phyloP scores from a whole-genome alignment of 2,329 filamentous ascomycete species.

The Aspergillus sp. region DNA sequence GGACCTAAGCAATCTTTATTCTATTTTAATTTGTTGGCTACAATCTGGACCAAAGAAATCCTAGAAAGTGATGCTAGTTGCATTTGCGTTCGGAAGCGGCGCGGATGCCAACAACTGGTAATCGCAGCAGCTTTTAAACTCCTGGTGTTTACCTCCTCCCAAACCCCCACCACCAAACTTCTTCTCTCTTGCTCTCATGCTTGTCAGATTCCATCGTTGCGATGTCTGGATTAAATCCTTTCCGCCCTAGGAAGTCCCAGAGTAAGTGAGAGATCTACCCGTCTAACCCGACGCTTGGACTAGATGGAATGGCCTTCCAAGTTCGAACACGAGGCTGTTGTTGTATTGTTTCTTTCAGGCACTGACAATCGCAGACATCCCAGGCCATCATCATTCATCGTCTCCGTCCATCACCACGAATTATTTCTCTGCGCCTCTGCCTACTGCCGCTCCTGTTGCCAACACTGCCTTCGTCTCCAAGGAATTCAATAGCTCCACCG shows the following conservation, averaged over 20 bases:
- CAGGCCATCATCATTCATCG: constrained; percentile 6
- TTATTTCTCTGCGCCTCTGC: constrained; percentile 3
- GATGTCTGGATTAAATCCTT: constrained; percentile 49
- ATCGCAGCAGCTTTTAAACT: no score
- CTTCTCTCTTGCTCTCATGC: constrained; percentile 12
- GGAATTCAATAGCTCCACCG: constrained; percentile 14
- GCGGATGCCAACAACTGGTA: no score
- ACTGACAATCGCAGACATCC: not conserved
- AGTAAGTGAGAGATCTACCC: constrained; percentile 22
- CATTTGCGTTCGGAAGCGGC: constrained; percentile 9
- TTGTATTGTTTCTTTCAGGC: no score
- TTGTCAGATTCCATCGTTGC: constrained; percentile 12
- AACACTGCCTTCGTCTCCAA: constrained; percentile 6
- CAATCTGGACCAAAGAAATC: not conserved
- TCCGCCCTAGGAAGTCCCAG: constrained; percentile 40
- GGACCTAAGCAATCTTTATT: no score
- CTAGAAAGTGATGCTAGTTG: not conserved
- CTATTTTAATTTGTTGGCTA: no score
- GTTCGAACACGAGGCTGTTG: no score
- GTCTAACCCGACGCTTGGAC: constrained; percentile 8
- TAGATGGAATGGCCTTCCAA: not conserved
- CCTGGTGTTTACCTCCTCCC: no score
- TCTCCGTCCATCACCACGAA: constrained; percentile 4
- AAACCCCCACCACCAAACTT: not conserved
- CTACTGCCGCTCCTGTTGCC: constrained; percentile 9